A percentile compares a stretch with the other conserved stretches of the same genome.
Conservation (phyloP, 2,329 filamentous ascomycete species). For the Blastomyces gilchristii region DNA sequence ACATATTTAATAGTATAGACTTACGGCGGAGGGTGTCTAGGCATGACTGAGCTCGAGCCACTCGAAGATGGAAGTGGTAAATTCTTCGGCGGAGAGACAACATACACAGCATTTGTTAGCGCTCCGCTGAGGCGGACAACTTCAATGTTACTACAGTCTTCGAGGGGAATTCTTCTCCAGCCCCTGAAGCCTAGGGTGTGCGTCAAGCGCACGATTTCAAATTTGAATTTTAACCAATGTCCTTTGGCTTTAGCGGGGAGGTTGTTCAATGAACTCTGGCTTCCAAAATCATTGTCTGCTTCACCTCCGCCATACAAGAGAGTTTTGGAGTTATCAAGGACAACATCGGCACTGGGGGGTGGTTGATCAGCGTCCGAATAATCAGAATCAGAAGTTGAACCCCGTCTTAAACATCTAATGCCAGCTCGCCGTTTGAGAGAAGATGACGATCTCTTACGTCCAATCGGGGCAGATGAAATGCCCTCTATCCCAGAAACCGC, state of each 20-base stretch:
- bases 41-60: conserved; percentile 26
- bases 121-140: conserved; percentile 61
- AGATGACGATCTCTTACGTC: conserved; percentile 9
- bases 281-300: conserved; percentile 33
- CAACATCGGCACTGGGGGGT: conserved; percentile 76
- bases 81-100: conserved; percentile 69
- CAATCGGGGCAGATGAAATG: conserved; percentile 9
- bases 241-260: conserved; percentile 57
- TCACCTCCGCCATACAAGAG: conserved; percentile 59
- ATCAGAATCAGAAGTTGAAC: conserved; percentile 72
- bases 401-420: conserved; percentile 30
- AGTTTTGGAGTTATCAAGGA: conserved; percentile 83
- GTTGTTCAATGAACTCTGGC: conserved; percentile 29
- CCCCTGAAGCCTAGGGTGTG: conserved; percentile 86
- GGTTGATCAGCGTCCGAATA: conserved; percentile 67
- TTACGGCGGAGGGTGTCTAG: conserved; percentile 45
- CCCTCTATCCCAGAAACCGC: conserved; percentile 26
- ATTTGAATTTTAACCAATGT: conserved; percentile 79
- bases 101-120: conserved; percentile 92
- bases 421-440: conserved; percentile 21
- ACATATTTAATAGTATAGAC: conserved; percentile 18
- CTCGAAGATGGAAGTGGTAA: conserved; percentile 40
- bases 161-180: conserved; percentile 67
- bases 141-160: conserved; percentile 34
- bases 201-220: conserved; percentile 76